Conservation (phyloP, 805 yeast genomes). For the Saturnispora diversa region DNA sequence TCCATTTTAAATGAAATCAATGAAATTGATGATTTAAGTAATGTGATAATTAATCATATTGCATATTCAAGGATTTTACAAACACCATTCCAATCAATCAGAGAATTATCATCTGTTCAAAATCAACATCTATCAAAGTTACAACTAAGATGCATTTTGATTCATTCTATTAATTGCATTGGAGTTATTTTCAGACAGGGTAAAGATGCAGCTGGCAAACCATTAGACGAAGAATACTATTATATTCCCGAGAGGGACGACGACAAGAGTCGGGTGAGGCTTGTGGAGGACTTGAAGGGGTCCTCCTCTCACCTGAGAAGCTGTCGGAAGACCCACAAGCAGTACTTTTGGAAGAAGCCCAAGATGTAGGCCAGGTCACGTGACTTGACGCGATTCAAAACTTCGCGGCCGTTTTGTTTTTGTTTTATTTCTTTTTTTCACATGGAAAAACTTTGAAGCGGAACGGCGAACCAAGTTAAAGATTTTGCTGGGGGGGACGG, state of each 20-base stretch:
- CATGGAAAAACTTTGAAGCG: slow-evolving; percentile 3
- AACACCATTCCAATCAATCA: slow-evolving; percentile 68
- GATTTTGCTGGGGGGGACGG: too few species aligned
- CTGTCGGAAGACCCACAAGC: slow-evolving; percentile 92
- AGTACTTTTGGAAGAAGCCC: slow-evolving; percentile 66
- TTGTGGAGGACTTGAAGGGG: slow-evolving; percentile 76
- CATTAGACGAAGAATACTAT: slow-evolving; percentile 88
- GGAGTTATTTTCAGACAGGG: slow-evolving; percentile 89
- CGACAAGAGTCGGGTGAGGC: slow-evolving; percentile 56
- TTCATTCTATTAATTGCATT: slow-evolving; percentile 46
- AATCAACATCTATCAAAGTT: slow-evolving; percentile 39
- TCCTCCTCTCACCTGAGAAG: slow-evolving; percentile 65
- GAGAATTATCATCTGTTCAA: slow-evolving; percentile 47
- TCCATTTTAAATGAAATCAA: slow-evolving; percentile 29
- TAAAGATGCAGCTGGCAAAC: slow-evolving; percentile 95
- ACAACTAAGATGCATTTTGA: slow-evolving; percentile 39
- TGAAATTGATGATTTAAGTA: slow-evolving; percentile 46
- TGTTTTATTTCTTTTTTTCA: background rate
- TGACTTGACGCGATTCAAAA: background rate
- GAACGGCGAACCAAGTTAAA: too few species aligned
- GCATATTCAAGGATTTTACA: slow-evolving; percentile 87
- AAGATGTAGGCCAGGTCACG: slow-evolving; percentile 10
- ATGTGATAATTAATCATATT: slow-evolving; percentile 69
- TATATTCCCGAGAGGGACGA: slow-evolving; percentile 77
- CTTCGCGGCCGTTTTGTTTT: background rate